phyloP scores from a whole-genome alignment of 306 rosid genomes.

The Heteromeles arbutifolia region DNA sequence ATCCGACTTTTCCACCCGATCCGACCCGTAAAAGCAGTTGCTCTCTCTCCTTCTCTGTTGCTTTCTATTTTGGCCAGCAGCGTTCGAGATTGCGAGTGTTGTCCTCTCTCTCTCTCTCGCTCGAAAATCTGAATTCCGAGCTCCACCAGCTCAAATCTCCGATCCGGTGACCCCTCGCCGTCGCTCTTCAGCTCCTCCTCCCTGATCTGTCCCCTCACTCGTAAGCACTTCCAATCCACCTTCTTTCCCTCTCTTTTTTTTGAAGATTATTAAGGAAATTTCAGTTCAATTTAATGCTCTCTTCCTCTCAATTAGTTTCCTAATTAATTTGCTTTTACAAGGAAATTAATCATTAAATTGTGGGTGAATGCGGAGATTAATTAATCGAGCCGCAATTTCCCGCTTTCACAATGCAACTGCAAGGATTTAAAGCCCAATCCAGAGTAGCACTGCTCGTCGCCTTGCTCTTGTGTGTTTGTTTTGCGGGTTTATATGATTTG shows the following conservation, averaged over 20 bases:
- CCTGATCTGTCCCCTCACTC: not conserved
- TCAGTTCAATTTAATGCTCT: not conserved
- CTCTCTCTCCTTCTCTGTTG: not conserved
- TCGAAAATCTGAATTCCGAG: not conserved
- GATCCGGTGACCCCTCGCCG: not conserved
- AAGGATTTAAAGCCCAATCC: conserved; percentile 52
- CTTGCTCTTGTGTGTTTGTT: conserved; percentile 40
- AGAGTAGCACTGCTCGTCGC: conserved; percentile 48
- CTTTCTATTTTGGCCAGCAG: not conserved
- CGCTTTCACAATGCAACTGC: conserved; percentile 29
- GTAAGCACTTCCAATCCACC: conserved; percentile 2
- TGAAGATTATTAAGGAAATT: not conserved
- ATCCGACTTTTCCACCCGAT: not conserved
- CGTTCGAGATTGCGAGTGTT: not conserved
- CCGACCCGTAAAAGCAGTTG: not conserved
- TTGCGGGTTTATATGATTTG: conserved; percentile 61
- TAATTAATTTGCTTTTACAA: not conserved
- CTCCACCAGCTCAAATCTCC: not conserved
- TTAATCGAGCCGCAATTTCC: not conserved
- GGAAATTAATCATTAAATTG: not conserved
- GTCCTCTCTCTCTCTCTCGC: not conserved
- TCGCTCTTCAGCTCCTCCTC: not conserved
- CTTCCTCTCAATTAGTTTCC: not conserved
- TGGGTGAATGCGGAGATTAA: conserved; percentile 9
- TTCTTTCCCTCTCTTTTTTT: not conserved